Evolutionary conservation across 208 protist genomes (phyloP).

Genomic region (Trypanosoma platydactyli): DNA sequence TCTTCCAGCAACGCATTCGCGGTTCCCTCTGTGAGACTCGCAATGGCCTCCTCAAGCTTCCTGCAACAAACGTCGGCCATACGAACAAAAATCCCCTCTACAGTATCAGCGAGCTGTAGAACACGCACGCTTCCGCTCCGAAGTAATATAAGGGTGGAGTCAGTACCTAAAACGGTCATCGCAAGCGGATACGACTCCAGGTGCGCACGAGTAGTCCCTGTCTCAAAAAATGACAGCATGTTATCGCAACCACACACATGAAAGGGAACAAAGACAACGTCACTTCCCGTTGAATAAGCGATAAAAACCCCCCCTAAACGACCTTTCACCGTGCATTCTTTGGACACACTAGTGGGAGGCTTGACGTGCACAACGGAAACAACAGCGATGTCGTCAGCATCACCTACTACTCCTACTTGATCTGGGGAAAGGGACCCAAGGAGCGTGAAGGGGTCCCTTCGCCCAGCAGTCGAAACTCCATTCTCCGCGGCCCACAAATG

Average conservation of each 20-base stretch:
- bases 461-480: conserved; percentile 38
- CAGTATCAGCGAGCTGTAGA: conserved; percentile 34
- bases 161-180: conserved; percentile 39
- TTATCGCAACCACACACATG: conserved; percentile 35
- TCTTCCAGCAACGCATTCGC: conserved; percentile 29
- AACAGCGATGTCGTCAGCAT: conserved; percentile 29
- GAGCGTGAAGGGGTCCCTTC: conserved; percentile 33
- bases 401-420: neutral
- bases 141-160: conserved; percentile 51
- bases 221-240: conserved; percentile 34
- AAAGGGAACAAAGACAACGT: conserved; percentile 62
- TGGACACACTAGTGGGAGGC: neutral
- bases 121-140: conserved; percentile 52
- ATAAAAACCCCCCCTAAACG: conserved; percentile 64
- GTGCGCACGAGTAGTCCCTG: conserved; percentile 21
- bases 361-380: conserved; percentile 51
- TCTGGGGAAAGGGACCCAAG: conserved; percentile 31
- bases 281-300: conserved; percentile 49
- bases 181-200: conserved; percentile 44
- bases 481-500: conserved; percentile 81
- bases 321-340: conserved; percentile 15
- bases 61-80: conserved; percentile 6
- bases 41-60: conserved; percentile 9
- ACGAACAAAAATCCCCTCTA: conserved; percentile 8
- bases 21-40: neutral